These are phyloP conservation scores for Agastache rugosa DNA, from an alignment of 257 asterid species.

Conservation along the genomic window DNA sequence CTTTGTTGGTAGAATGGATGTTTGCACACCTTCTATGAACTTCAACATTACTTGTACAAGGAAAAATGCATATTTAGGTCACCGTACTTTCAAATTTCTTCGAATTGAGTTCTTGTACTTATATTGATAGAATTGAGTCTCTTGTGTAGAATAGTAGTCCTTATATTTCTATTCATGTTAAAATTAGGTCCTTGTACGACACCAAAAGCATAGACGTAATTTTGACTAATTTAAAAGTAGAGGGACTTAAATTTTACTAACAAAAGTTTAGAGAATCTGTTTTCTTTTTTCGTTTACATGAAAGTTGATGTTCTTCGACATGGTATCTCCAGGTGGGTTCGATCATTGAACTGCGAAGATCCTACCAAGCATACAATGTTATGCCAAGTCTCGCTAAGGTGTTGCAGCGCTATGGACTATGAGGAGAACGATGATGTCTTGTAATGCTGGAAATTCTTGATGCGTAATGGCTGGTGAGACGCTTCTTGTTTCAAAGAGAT, in stretches of 20 bases:
- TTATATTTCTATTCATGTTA: not conserved
- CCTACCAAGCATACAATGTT: slow-evolving; percentile 96
- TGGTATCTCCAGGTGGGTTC: slow-evolving; percentile 80
- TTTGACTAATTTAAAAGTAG: not conserved
- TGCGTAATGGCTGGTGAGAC: not conserved
- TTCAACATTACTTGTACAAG: not conserved
- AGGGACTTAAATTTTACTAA: not conserved
- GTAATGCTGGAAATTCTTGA: not conserved
- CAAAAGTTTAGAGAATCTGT: not conserved
- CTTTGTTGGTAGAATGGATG: not conserved
- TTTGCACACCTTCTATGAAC: not conserved
- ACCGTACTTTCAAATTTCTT: not conserved
- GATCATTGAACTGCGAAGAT: slow-evolving; percentile 89
- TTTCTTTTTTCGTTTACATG: not conserved
- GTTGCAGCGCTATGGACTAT: slow-evolving; percentile 79
- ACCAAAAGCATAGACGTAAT: not conserved
- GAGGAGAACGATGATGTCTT: slow-evolving; percentile 24
- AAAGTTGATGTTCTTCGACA: not conserved
- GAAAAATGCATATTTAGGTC: not conserved
- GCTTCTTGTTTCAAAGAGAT: not conserved
- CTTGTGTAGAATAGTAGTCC: not conserved
- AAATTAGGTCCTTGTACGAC: not conserved
- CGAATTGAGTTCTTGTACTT: not conserved
- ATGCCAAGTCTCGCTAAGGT: slow-evolving; percentile 95
- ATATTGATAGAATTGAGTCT: not conserved